Evolutionary conservation across 352 stramenopile species (phyloP), one percentile per base, ranked within the genome.

Genomic region (Blastocystis sp.): DNA sequence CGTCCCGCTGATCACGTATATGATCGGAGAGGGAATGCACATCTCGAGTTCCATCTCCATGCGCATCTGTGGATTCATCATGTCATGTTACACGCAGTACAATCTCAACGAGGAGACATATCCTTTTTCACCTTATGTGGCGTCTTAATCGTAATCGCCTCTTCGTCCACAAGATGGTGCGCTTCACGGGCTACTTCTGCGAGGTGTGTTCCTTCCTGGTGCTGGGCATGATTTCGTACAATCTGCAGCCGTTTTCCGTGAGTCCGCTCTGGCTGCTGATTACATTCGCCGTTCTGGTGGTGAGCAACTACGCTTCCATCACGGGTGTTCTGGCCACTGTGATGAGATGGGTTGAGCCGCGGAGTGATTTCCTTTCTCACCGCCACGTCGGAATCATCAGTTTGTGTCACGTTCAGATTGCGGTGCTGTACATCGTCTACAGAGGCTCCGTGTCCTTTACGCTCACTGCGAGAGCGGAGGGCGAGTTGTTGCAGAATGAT

Each of bases 11-110:
- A 79, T 79, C 3, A n/a, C 69, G 43, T 79, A 34, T 28, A 79
- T 79, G 69, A 24, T 61, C 6, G 69, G 42, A 42, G 69, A 79
- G 43, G 69, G 69, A 61, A 45, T 79, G 21, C 69, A 79, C 24
- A 45, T 79, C 3, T 79, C 69, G 7, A 79, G 69, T 61, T 61
- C 28, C 14, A 79, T 79, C 21, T 45, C 69, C 1, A 79, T 79
- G 61, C 69, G 69, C 21, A 64, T 79, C 11, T 79, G 69, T 61
- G 69, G 69, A 63, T 61, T 79, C 34, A 79, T 79, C 11, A 79
- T 79, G 69, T 79, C 69, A 1, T 79, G 45, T 28, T 79, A 79
- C 54, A 61, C 69, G 17, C 69, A 79, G 24, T 61, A 79, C 38
- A 79, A 63, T 28, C 34, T 79, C 11, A 61, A 61, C 34, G 38